These are phyloP conservation scores for Monilinia aucupariae DNA, from an alignment of 2,329 filamentous ascomycete genomes.

Conservation along the genomic window DNA sequence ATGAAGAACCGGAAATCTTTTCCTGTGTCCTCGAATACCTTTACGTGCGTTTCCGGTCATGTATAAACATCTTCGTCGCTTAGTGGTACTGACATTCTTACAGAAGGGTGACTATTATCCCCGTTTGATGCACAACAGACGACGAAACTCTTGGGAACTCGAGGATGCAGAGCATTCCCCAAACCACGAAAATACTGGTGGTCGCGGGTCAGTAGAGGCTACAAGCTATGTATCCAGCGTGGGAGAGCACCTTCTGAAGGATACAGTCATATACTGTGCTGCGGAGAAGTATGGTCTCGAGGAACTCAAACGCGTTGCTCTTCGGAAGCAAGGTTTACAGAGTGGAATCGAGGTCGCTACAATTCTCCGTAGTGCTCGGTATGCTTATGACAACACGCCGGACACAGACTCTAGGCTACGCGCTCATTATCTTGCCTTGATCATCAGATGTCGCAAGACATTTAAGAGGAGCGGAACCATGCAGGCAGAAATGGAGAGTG, in stretches of 20 bases:
- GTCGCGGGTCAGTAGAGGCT: conserved; percentile 61
- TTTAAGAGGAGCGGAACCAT: conserved; percentile 98
- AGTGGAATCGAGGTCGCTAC: conserved; percentile 86
- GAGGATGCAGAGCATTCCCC: conserved; percentile 62
- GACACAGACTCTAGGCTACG: conserved; percentile 88
- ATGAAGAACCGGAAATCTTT: conserved; percentile 86
- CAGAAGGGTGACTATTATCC: conserved; percentile 53
- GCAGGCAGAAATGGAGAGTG: conserved; percentile 97
- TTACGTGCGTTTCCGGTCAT: conserved; percentile 47
- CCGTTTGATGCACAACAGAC: conserved; percentile 79
- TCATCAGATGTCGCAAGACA: conserved; percentile 93
- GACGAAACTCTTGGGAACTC: conserved; percentile 82
- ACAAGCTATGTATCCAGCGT: conserved; percentile 72
- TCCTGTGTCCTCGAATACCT: conserved; percentile 93
- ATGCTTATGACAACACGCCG: conserved; percentile 91
- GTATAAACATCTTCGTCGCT: not conserved
- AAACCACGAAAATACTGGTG: conserved; percentile 50
- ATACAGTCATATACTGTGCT: conserved; percentile 92
- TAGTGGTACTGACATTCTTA: conserved; percentile 1
- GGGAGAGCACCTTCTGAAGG: conserved; percentile 73
- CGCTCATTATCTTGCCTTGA: conserved; percentile 94
- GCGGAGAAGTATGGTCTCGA: conserved; percentile 87
- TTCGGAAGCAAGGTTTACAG: conserved; percentile 89
- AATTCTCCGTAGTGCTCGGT: conserved; percentile 87
- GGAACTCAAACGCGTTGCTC: conserved; percentile 82